phyloP scores from a whole-genome alignment of 306 rosid species.

The Cicer bijugum region DNA sequence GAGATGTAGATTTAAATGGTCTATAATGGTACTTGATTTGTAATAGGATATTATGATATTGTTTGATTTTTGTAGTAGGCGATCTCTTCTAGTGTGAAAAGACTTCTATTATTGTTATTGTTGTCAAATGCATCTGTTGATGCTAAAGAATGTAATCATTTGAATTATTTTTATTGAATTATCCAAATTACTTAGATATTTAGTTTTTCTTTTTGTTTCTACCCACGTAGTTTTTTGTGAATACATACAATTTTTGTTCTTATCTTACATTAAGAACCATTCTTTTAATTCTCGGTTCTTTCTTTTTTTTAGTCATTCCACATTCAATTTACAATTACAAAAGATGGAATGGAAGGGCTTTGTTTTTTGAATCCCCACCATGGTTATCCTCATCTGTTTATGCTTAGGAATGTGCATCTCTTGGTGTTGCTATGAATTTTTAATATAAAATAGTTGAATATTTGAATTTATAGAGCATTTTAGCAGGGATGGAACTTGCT shows the following conservation, averaged over 20 bases:
- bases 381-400: not conserved
- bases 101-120: not conserved
- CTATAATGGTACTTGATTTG: not conserved
- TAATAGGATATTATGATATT: not conserved
- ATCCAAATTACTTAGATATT: too few species aligned
- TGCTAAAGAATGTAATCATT: not conserved
- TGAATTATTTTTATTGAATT: too few species aligned
- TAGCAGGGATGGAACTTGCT: not conserved
- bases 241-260: too few species aligned
- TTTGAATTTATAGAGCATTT: not conserved
- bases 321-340: too few species aligned
- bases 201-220: too few species aligned
- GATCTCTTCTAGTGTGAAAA: not conserved
- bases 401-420: slow-evolving; percentile 21
- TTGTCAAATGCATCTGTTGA: slow-evolving; percentile 1
- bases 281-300: too few species aligned
- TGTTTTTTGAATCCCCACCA: too few species aligned
- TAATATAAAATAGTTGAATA: not conserved
- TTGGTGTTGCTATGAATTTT: slow-evolving; percentile 2
- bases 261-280: too few species aligned
- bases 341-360: too few species aligned
- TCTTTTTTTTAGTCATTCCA: too few species aligned
- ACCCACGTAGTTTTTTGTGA: too few species aligned
- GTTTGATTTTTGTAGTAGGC: not conserved
- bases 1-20: not conserved